A percentile compares a stretch with the other conserved stretches of the same genome.
These are phyloP conservation scores for Gigaspora rosea DNA, from an alignment of 192 early-diverging fungal species.

Conservation along the genomic window DNA sequence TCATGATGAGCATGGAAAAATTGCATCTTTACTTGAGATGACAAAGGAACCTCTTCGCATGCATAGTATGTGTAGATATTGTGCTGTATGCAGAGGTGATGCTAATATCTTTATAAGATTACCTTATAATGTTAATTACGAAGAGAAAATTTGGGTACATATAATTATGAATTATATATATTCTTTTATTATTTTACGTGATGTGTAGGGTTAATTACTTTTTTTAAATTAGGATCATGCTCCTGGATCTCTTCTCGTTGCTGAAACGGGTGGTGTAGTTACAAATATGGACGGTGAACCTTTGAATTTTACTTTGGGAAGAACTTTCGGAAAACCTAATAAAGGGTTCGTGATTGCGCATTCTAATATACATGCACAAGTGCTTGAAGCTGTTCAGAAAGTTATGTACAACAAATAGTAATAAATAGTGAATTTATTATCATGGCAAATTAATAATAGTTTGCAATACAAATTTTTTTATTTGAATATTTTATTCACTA, in stretches of 20 bases:
- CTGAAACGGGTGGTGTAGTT: conserved; percentile 90
- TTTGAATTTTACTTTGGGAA: conserved; percentile 88
- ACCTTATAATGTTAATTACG: conserved; percentile 75
- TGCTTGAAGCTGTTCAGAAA: conserved; percentile 78
- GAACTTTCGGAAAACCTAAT: conserved; percentile 74
- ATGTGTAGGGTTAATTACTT: neutral
- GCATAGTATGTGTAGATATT: conserved; percentile 99
- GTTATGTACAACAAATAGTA: conserved; percentile 32
- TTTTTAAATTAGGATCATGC: conserved; percentile 80
- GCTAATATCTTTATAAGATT: conserved; percentile 91
- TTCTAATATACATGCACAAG: conserved; percentile 70
- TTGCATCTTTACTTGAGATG: conserved; percentile 78
- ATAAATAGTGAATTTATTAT: no score
- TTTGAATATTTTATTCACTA: no score
- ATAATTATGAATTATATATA: neutral
- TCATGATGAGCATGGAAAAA: conserved; percentile 77
- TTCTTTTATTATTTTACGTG: neutral
- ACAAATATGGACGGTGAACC: conserved; percentile 80
- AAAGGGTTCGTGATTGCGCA: conserved; percentile 86
- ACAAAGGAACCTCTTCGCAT: conserved; percentile 79
- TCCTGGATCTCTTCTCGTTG: conserved; percentile 84
- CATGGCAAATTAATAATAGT: no score
- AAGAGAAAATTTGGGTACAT: conserved; percentile 96
- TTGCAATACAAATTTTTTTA: no score
- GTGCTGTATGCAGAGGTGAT: conserved; percentile 86